Evolutionary conservation across 805 yeast species (phyloP), one percentile per base, ranked within the genome.

Genomic region (Lipomyces starkeyi): DNA sequence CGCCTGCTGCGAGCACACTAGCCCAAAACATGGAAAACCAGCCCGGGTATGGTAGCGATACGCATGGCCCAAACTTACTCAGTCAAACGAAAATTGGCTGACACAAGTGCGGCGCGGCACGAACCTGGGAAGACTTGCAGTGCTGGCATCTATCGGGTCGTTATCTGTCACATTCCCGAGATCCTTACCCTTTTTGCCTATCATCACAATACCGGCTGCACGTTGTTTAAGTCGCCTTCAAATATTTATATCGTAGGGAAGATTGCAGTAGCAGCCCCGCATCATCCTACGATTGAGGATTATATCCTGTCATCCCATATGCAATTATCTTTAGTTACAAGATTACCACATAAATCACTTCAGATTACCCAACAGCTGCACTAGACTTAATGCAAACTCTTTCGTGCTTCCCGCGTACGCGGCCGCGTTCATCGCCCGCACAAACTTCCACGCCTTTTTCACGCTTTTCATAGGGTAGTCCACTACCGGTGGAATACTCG

Each of bases 381-480:
- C 55, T 7, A 70, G 47, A 57, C 63, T 69, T 32, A 37, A 53
- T 14, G 86, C 73, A 74, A 85, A 86, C 70, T 87, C 87, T 95
- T 97, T 91, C 54, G 83, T 71, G 62, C 94, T 86, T 62, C 80
- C 43, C 55, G 70, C 84, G 72, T 95, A 95, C 32, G 97, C 96
- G 29, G 93, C 94, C 54, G 85, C 84, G 75, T 93, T 93, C 78
- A 95, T 84, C 47, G 91, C 88, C 67, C 85, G 85, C 4, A 95
- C 95, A 80, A 95, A 91, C 22, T 83, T 83, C 98, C 98, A 94
- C 0, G 98, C 97, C 73, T 84, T 89, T 73, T 86, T 84, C 71
- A 88, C 91, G 73, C 89, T 88, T 40, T 85, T 83, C 71, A 95
- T 91, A 1, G 99, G 99, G 76, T 95, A 95, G 78, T 95, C 98